Conservation (phyloP, 495 filamentous ascomycete species). For the Cercophora samala region DNA sequence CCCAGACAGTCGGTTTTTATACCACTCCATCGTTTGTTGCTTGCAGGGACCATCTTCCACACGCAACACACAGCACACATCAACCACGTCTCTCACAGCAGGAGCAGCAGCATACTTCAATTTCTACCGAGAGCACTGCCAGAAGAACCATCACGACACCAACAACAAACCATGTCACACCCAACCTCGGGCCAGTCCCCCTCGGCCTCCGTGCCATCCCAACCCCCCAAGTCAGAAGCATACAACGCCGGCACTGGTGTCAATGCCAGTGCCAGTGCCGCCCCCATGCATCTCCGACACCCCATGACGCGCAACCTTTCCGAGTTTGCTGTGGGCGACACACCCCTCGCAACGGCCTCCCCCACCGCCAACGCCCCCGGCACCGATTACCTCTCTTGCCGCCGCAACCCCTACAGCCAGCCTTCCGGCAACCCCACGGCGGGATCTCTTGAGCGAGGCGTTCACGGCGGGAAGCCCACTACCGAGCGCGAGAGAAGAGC, state of each 20-base stretch:
- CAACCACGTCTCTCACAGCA: background rate
- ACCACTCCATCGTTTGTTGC: background rate
- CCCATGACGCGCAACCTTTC: conserved; percentile 46
- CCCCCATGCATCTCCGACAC: conserved; percentile 35
- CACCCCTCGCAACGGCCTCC: conserved; percentile 14
- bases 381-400: conserved; percentile 31
- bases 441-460: conserved; percentile 30
- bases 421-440: conserved; percentile 22
- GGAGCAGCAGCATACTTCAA: too few relatives aligned
- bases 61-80: background rate
- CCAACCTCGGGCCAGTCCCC: conserved; percentile 31
- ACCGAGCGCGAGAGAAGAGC: conserved; percentile 20
- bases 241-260: conserved; percentile 34
- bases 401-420: conserved; percentile 19
- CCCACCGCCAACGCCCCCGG: conserved; percentile 12
- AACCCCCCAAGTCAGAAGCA: conserved; percentile 52
- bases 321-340: conserved; percentile 44
- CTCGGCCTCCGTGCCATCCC: conserved; percentile 38
- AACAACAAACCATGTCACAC: conserved; percentile 9
- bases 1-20: background rate
- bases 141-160: background rate
- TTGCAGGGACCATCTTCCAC: background rate
- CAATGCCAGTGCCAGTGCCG: background rate
- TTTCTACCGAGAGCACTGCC: background rate
- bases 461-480: conserved; percentile 33